phyloP scores from a whole-genome alignment of 192 early-diverging fungal species.

The Podila epicladia region DNA sequence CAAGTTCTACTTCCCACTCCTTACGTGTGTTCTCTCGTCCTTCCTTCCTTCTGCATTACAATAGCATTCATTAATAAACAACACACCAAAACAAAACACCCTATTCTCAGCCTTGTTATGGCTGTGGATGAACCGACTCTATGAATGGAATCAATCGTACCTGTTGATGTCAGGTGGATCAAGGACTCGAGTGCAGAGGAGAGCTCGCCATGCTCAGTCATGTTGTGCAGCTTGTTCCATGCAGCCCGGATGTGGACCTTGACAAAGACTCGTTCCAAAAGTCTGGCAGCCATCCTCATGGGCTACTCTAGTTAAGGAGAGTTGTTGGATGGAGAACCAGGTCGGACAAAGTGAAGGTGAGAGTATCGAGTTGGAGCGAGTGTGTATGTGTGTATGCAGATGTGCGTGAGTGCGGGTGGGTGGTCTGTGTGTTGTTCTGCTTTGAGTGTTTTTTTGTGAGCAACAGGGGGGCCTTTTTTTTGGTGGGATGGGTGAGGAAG shows the following conservation, averaged over 20 bases:
- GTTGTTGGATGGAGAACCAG: background rate
- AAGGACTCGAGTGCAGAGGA: constrained; percentile 55
- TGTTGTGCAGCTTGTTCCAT: constrained; percentile 57
- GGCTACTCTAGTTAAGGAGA: background rate
- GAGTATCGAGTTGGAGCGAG: background rate
- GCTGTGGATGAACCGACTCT: no score
- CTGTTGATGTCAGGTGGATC: constrained; percentile 49
- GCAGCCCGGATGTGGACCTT: constrained; percentile 54
- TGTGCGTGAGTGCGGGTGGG: no score
- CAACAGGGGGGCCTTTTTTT: no score
- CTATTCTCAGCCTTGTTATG: no score
- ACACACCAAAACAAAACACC: no score
- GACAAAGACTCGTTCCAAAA: constrained; percentile 48
- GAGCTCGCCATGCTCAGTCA: constrained; percentile 56
- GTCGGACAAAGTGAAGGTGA: background rate
- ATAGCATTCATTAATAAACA: no score
- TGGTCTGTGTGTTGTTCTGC: no score
- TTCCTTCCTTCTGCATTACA: background rate
- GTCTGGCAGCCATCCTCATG: constrained; percentile 27
- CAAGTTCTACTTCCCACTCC: no score
- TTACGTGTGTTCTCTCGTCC: no score
- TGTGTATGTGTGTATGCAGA: background rate
- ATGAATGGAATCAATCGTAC: constrained; percentile 5
- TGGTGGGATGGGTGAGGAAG: no score
- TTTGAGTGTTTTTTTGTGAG: no score